Conservation (phyloP, 495 filamentous ascomycete species). For the Oleoguttula mirabilis region DNA sequence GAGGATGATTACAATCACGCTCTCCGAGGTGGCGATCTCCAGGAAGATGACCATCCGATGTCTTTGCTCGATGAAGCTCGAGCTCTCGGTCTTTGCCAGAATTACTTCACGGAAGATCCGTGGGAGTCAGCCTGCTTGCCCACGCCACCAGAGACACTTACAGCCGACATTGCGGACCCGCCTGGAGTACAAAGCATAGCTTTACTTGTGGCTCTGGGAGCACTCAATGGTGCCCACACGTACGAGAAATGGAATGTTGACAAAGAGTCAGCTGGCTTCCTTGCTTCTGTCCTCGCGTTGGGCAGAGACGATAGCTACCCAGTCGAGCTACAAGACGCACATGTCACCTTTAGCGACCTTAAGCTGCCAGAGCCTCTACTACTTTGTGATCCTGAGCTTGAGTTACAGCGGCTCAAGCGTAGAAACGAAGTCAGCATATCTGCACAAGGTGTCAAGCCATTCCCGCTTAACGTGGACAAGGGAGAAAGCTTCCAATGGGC, state of each 20-base stretch:
- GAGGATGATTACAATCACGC: too few relatives aligned
- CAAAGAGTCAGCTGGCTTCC: slow-evolving; percentile 10
- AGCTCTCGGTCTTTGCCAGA: background rate
- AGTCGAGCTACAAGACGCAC: background rate
- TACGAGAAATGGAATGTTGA: slow-evolving; percentile 17
- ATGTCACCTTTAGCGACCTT: slow-evolving; percentile 3
- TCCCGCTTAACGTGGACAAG: slow-evolving; percentile 34
- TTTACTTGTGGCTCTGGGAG: background rate
- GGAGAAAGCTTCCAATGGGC: slow-evolving; percentile 44
- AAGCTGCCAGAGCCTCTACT: slow-evolving; percentile 25
- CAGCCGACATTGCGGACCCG: background rate
- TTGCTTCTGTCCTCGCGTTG: slow-evolving; percentile 8
- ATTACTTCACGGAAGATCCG: slow-evolving; percentile 7
- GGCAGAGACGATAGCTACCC: background rate
- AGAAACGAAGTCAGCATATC: slow-evolving; percentile 3
- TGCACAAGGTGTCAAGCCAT: slow-evolving; percentile 34
- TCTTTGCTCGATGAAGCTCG: too few relatives aligned
- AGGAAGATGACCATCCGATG: too few relatives aligned
- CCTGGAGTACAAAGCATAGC: slow-evolving; percentile 3
- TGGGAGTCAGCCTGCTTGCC: slow-evolving; percentile 20
- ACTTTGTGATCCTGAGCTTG: slow-evolving; percentile 22
- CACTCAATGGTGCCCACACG: background rate
- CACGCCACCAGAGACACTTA: background rate
- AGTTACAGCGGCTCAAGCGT: slow-evolving; percentile 22
- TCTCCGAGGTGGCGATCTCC: too few relatives aligned